Base-by-base conservation (phyloP, 345 rosid genomes). In the Carallia brachiata region DNA sequence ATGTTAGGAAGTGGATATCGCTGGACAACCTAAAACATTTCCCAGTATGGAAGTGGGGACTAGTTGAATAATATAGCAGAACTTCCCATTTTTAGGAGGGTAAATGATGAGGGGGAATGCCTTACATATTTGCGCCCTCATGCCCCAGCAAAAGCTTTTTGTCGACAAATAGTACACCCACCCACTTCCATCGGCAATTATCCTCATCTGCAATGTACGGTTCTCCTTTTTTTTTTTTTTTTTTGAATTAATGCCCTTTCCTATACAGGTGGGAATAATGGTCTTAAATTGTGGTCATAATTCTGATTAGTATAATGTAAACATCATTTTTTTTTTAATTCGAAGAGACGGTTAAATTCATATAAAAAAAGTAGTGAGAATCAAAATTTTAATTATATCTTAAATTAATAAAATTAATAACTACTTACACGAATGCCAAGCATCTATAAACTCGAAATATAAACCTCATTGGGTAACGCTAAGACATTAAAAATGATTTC, bases 31-130 rank as follows among this genome's bases (percentile, higher is more conserved):
- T 56, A 52, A 55, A 56, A n/a, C 15, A 3, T 75, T 82, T 71
- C 84, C 84, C 68, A 73, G 69, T 80, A 52, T 27, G 86, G 82
- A 79, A 77, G 78, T 81, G 79, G 75, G 73, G 5, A 17, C 37
- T 15, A 44, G 50, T 50, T 32, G 30, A 65, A 65, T 61, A 61
- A 36, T 55, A 53, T 52, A 23, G 27, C 28, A 70, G 52, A 70
- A 72, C 80, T 80, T 66, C 84, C 85, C 75, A 4, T 0, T 78
- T 78, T 80, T 50, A n/a, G 74, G 85, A 67, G 23, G 23, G 80
- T 66, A 76, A 78, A 52, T 30, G 50, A 40, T 48, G 78, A 27
- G 67, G 53, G 36, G 60, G 17, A 57, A 32, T 71, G 27, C 27
- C 10, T 23, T 23, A 23, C 23, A 1, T 1, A 6, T 36, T 56